These are phyloP conservation scores for Graphium sp. DNA, from an alignment of 2,329 filamentous ascomycete genomes.

Conservation along the genomic window DNA sequence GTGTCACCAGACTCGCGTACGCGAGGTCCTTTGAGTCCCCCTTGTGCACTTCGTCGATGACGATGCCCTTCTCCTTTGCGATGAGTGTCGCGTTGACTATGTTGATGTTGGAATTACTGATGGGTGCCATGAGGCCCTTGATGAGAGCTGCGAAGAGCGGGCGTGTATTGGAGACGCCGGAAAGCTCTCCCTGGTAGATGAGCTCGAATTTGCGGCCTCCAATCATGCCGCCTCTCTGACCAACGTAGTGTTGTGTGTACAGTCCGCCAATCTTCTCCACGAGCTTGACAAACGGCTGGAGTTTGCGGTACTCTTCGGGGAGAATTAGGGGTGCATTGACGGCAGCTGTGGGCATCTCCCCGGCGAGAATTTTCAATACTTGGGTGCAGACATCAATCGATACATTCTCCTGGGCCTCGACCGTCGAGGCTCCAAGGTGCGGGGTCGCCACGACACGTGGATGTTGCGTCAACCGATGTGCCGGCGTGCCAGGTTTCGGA, in stretches of 20 bases:
- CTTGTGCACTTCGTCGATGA: slow-evolving; percentile 57
- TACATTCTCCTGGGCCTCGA: slow-evolving; percentile 74
- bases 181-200: slow-evolving; percentile 60
- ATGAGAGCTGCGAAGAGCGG: slow-evolving; percentile 65
- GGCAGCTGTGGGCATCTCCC: slow-evolving; percentile 56
- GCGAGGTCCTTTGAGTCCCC: slow-evolving; percentile 43
- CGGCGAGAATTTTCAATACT: slow-evolving; percentile 55
- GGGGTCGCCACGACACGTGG: slow-evolving; percentile 62
- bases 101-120: slow-evolving; percentile 57
- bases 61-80: slow-evolving; percentile 60
- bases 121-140: slow-evolving; percentile 55
- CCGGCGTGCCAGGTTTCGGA: slow-evolving; percentile 33
- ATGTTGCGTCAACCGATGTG: slow-evolving; percentile 47
- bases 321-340: slow-evolving; percentile 73
- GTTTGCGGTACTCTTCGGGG: slow-evolving; percentile 61
- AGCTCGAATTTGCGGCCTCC: slow-evolving; percentile 59
- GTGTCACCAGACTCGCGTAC: slow-evolving; percentile 55
- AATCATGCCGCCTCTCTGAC: slow-evolving; percentile 21
- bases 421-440: slow-evolving; percentile 63
- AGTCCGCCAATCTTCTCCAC: slow-evolving; percentile 66
- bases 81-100: slow-evolving; percentile 68
- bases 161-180: slow-evolving; percentile 55
- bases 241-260: slow-evolving; percentile 59
- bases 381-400: slow-evolving; percentile 71
- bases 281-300: slow-evolving; percentile 60